Base-by-base conservation (phyloP, 495 filamentous ascomycete species). In the Aspergillus affinis region DNA sequence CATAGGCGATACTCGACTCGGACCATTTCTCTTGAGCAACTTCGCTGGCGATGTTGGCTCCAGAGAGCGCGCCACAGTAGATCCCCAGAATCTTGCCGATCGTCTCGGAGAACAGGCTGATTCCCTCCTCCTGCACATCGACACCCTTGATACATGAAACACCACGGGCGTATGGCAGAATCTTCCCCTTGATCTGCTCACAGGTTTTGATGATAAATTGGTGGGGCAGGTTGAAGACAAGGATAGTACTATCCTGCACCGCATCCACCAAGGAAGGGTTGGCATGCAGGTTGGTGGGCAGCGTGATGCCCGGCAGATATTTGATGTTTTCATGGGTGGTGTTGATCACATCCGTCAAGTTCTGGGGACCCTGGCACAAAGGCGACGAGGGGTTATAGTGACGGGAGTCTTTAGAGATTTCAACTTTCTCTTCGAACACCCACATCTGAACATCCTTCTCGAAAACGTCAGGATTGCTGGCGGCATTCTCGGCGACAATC, bases 111-210 rank as follows among this genome's bases (percentile, higher is more conserved):
- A 97, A 95, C 20, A 99, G 84, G 60, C 82, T 82, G 59, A 97
- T 83, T 29, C 92, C 90, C 32, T 89, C 83, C 56, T 89, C 86
- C 12, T 87, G 85, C 48, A 99, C 95, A 59, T 94, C 88, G 50
- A 99, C 91, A 61, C 95, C 95, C 81, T 99, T 99, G 74, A 97
- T 98, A 74, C 95, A 99, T 61, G 91, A 96, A 61, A 99, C 89
- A 48, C 92, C 95, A 51, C 95, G 86, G 18, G 95, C 93, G 64
- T 88, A 97, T 0, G 94, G 94, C 17, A 96, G 75, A 65, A 95
- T 93, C 64, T 96, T 85, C 54, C 91, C 94, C 71, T 90, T 83
- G 60, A 99, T 82, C 71, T 91, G 86, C 46, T 88, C 82, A 75
- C 93, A 97, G 61, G 91, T 90, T 61, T 85, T 86, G 72, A 84